Evolutionary conservation across 176 grass and related monocot species (phyloP).

Genomic region (bread wheat (Triticum aestivum)): IWGSC_CS_RefSeq_v2.1 NC_057798.1:193123355-193123854

Average conservation of each 20-base stretch:
- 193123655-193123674: slow-evolving; percentile 66
- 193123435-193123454: slow-evolving; percentile 43
- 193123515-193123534: background rate
- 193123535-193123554: slow-evolving; percentile 10
- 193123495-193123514: slow-evolving; percentile 72
- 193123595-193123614: slow-evolving; percentile 68
- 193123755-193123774: background rate
- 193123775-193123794: background rate
- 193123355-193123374: background rate
- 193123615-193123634: slow-evolving; percentile 95
- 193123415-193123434: background rate
- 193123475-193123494: slow-evolving; percentile 87
- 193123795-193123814: background rate
- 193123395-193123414: background rate
- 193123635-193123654: slow-evolving; percentile 89
- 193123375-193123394: slow-evolving; percentile 11
- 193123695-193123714: slow-evolving; percentile 92
- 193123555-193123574: background rate
- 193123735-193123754: slow-evolving; percentile 5
- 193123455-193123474: slow-evolving; percentile 96
- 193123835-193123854: background rate
- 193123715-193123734: slow-evolving; percentile 97
- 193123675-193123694: slow-evolving; percentile 66
- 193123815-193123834: too few relatives aligned
- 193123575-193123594: slow-evolving; percentile 11